Evolutionary conservation across 495 filamentous ascomycete genomes (phyloP).

Genomic region (Aspergillus diversus): DNA sequence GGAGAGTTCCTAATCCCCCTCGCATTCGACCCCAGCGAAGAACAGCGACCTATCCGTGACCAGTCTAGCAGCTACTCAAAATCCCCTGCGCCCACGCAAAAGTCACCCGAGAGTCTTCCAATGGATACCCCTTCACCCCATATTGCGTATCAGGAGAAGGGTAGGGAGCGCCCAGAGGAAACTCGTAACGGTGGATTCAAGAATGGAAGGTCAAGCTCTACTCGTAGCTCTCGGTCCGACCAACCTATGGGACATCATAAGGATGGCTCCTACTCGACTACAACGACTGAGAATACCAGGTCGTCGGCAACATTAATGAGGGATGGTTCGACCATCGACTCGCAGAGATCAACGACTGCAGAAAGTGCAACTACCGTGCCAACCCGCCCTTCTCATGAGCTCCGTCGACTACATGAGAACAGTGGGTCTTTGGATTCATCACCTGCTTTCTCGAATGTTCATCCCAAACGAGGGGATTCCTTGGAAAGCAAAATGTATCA

Average conservation of each 20-base stretch:
- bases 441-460: constrained; percentile 35
- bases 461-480: constrained; percentile 63
- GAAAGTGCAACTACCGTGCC: constrained; percentile 34
- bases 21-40: constrained; percentile 81
- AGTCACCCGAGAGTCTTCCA: constrained; percentile 27
- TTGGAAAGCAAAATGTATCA: constrained; percentile 46
- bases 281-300: constrained; percentile 39
- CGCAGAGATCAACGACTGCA: constrained; percentile 21
- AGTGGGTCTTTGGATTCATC: constrained; percentile 39
- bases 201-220: constrained; percentile 60
- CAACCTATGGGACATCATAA: constrained; percentile 35
- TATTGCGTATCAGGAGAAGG: constrained; percentile 90
- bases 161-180: constrained; percentile 61
- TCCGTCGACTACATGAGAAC: constrained; percentile 44
- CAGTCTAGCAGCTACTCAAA: constrained; percentile 25
- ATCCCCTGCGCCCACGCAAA: constrained; percentile 38
- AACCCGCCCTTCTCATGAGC: constrained; percentile 42
- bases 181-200: constrained; percentile 55
- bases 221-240: constrained; percentile 67
- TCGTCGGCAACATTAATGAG: constrained; percentile 32
- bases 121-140: constrained; percentile 67
- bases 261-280: constrained; percentile 38
- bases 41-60: constrained; percentile 54
- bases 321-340: constrained; percentile 30
- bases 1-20: constrained; percentile 85